phyloP scores from a whole-genome alignment of 2,329 filamentous ascomycete genomes.

The Penicillium olsonii region DNA sequence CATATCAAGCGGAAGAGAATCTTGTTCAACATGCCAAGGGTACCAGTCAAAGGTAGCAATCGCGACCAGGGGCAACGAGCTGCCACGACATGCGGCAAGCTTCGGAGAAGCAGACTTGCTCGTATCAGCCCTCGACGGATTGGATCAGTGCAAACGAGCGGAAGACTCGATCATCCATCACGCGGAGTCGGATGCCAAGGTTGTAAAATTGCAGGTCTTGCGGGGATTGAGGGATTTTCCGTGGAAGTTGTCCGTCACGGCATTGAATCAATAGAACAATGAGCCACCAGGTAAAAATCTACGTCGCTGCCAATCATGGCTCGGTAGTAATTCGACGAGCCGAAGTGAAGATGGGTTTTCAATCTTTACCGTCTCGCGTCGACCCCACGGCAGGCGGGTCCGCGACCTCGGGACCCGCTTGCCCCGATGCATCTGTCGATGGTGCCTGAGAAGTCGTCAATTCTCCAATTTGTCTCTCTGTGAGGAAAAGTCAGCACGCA shows the following conservation, averaged over 20 bases:
- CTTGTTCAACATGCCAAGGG: neutral
- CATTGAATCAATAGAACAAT: neutral
- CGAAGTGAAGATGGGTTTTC: neutral
- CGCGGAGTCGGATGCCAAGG: neutral
- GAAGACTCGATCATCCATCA: neutral
- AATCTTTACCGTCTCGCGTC: slow-evolving; percentile 21
- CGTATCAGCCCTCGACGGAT: neutral
- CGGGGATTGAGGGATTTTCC: neutral
- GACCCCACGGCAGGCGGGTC: slow-evolving; percentile 20
- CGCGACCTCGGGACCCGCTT: slow-evolving; percentile 20
- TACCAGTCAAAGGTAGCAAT: neutral
- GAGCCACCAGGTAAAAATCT: neutral
- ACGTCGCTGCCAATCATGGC: slow-evolving; percentile 3
- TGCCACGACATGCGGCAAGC: neutral
- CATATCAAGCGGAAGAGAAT: neutral
- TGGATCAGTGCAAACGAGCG: neutral
- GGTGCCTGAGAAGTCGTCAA: slow-evolving; percentile 12
- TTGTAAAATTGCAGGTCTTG: neutral
- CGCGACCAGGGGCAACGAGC: neutral
- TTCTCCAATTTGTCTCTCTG: slow-evolving; percentile 27
- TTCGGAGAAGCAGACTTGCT: neutral
- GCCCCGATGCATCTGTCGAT: slow-evolving; percentile 15
- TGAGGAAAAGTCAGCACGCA: neutral
- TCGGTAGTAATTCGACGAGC: neutral
- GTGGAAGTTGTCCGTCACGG: neutral